phyloP scores from a whole-genome alignment of 2,329 filamentous ascomycete genomes.

The Lanzia echinophila region DNA sequence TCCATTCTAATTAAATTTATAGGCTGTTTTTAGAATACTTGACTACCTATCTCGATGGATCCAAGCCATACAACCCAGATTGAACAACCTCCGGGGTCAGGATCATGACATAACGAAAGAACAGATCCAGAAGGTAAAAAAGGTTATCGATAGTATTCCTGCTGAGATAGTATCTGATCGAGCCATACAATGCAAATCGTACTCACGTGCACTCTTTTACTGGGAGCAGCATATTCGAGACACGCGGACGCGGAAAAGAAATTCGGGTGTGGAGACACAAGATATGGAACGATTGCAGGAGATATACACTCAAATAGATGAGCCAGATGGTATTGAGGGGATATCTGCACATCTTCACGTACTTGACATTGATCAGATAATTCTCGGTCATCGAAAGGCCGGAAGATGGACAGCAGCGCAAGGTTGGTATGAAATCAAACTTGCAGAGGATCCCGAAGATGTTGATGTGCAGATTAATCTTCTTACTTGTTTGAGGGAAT shows the following conservation, averaged over 20 bases:
- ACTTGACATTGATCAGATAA: slow-evolving; percentile 88
- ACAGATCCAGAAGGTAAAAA: slow-evolving; percentile 58
- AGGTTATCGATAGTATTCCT: slow-evolving; percentile 62
- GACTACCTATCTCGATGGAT: slow-evolving; percentile 92
- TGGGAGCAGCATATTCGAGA: slow-evolving; percentile 84
- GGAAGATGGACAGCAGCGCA: slow-evolving; percentile 92
- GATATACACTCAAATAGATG: slow-evolving; percentile 96
- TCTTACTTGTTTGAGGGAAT: slow-evolving; percentile 83
- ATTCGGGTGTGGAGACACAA: slow-evolving; percentile 44
- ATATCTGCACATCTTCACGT: slow-evolving; percentile 82
- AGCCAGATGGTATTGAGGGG: slow-evolving; percentile 92
- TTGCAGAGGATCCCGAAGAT: slow-evolving; percentile 73
- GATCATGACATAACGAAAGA: slow-evolving; percentile 35
- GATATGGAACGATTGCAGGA: slow-evolving; percentile 77
- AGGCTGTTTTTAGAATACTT: slow-evolving; percentile 83
- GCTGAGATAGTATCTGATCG: slow-evolving; percentile 70
- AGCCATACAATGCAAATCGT: slow-evolving; percentile 90
- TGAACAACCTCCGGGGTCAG: slow-evolving; percentile 12
- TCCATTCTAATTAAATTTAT: slow-evolving; percentile 19
- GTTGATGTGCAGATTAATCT: slow-evolving; percentile 74
- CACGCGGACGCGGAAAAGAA: slow-evolving; percentile 16
- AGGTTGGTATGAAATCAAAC: slow-evolving; percentile 92
- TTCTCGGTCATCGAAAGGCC: slow-evolving; percentile 85
- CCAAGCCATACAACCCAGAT: slow-evolving; percentile 50
- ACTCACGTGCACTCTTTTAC: slow-evolving; percentile 85